Conservation (phyloP, 2,329 filamentous ascomycete species). For the Talaromyces funiculosus region DNA sequence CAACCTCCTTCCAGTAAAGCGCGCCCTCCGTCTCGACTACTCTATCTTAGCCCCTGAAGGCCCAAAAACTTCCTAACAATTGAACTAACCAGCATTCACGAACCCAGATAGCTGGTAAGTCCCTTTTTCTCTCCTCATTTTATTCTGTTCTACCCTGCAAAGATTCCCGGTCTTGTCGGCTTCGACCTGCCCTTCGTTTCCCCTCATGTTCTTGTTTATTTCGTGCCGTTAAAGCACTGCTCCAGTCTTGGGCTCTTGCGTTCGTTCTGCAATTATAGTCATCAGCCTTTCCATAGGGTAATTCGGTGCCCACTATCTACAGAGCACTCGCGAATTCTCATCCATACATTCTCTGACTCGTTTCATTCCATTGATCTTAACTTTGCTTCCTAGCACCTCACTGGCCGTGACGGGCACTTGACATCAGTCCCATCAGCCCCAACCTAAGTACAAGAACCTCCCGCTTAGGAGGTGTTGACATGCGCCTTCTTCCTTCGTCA, state of each 20-base stretch:
- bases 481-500: constrained; percentile 5
- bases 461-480: not conserved
- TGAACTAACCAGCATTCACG: not conserved
- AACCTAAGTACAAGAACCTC: not conserved
- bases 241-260: not conserved
- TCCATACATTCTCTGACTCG: not conserved
- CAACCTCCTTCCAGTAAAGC: not conserved
- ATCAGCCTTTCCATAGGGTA: not conserved
- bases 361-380: constrained; percentile 1
- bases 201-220: not conserved
- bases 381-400: not conserved
- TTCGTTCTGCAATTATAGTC: not conserved
- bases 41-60: constrained; percentile 6
- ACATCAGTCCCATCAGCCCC: constrained; percentile 2
- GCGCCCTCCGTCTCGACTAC: not conserved
- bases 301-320: not conserved
- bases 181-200: not conserved
- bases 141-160: not conserved
- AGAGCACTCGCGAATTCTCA: not conserved
- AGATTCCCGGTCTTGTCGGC: not conserved
- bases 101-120: not conserved
- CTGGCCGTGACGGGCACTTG: constrained; percentile 7
- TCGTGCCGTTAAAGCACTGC: not conserved
- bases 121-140: not conserved
- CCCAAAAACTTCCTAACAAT: not conserved